Conservation (phyloP, 768 basidiomycete species). For the Megacollybia marginata region DNA sequence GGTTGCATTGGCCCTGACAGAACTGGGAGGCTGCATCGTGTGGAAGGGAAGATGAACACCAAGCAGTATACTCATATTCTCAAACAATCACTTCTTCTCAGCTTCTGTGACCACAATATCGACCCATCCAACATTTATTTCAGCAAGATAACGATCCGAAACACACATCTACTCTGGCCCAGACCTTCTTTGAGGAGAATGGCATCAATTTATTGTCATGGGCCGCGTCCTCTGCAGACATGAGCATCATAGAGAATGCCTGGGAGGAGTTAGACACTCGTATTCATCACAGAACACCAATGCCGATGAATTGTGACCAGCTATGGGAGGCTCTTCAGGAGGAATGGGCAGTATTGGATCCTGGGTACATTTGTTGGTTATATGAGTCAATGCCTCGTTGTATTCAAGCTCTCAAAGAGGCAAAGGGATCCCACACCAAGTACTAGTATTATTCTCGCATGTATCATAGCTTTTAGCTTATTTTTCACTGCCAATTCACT, state of each 20-base stretch:
- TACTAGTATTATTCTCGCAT: too few species aligned
- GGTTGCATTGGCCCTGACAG: constrained; percentile 18
- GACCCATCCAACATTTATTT: constrained; percentile 5
- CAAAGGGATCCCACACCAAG: too few species aligned
- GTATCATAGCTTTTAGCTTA: too few species aligned
- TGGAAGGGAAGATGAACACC: constrained; percentile 18
- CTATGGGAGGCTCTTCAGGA: too few species aligned
- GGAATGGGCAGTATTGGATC: too few species aligned
- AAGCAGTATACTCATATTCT: constrained; percentile 14
- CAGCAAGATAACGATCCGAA: constrained; percentile 20
- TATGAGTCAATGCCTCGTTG: too few species aligned
- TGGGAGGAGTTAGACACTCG: constrained; percentile 11
- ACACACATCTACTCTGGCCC: constrained; percentile 9
- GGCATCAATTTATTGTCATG: constrained; percentile 10
- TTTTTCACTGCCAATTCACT: too few species aligned
- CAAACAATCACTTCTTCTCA: constrained; percentile 9
- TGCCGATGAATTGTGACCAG: background rate
- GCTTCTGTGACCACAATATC: too few species aligned
- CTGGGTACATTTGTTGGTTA: too few species aligned
- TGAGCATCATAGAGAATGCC: constrained; percentile 22
- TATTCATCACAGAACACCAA: background rate
- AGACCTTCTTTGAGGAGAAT: constrained; percentile 10
- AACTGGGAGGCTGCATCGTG: constrained; percentile 7
- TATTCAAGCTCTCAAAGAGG: too few species aligned
- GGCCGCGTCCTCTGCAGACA: constrained; percentile 18